A percentile compares a stretch with the other conserved stretches of the same genome.
phyloP scores from a whole-genome alignment of 352 stramenopile genomes.

The Phytophthora hibernalis region DNA sequence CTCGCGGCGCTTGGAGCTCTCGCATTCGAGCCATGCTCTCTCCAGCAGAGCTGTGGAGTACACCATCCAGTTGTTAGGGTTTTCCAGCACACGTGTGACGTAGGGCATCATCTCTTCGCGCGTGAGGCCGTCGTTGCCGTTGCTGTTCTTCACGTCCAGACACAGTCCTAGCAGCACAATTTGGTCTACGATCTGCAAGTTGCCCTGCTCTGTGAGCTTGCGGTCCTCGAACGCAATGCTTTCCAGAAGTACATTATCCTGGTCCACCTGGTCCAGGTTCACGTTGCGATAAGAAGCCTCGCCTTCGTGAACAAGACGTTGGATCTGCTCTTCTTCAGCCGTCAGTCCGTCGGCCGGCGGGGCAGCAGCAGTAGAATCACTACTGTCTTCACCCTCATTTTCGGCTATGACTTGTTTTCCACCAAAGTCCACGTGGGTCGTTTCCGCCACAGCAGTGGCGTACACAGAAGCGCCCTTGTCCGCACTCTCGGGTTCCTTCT shows the following conservation, averaged over 20 bases:
- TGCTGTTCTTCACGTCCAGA: conserved; percentile 97
- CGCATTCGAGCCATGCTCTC: conserved; percentile 94
- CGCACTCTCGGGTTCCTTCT: conserved; percentile 44
- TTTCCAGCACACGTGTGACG: conserved; percentile 92
- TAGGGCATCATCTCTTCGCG: conserved; percentile 97
- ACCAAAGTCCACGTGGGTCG: conserved; percentile 75
- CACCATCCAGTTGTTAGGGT: conserved; percentile 97
- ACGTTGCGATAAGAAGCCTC: conserved; percentile 81
- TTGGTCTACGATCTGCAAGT: conserved; percentile 83
- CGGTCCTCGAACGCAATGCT: conserved; percentile 89
- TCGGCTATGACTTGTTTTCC: conserved; percentile 48
- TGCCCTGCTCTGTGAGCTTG: conserved; percentile 66
- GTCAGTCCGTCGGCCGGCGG: conserved; percentile 46
- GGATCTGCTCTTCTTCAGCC: conserved; percentile 58
- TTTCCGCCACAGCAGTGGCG: conserved; percentile 58
- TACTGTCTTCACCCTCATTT: conserved; percentile 7
- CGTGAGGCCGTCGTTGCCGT: conserved; percentile 94
- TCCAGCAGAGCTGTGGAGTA: conserved; percentile 95
- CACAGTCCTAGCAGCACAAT: conserved; percentile 95
- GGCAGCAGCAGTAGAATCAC: conserved; percentile 3
- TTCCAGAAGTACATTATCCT: conserved; percentile 93
- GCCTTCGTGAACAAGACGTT: conserved; percentile 68
- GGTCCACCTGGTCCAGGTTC: conserved; percentile 90
- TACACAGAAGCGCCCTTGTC: conserved; percentile 59
- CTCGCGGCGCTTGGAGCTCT: conserved; percentile 92